Evolutionary conservation across 306 rosid species (phyloP), one percentile per base, ranked within the genome.

Genomic region (Lotus japonicus): DNA sequence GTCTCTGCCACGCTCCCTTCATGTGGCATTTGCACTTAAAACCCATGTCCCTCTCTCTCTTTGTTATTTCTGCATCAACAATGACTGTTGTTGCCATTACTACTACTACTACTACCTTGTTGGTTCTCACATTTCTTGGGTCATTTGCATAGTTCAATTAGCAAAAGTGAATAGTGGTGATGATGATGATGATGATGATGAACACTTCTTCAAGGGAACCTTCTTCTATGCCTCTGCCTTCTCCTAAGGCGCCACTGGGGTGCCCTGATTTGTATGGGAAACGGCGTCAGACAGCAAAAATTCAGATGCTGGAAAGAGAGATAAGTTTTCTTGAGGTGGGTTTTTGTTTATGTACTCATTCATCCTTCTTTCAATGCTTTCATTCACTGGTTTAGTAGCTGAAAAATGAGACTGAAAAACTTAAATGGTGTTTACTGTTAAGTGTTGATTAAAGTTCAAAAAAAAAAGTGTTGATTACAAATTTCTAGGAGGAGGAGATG

Each of bases 251-350:
- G 2, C 96, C 94, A 1, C 89, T 80, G 3, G 81, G 66, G 65
- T 86, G 78, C 78, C 89, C 88, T 6, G 91, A 88, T 83, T 88
- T 88, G 84, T 88, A 88, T 56, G 91, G 89, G 19, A 86, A 83
- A 75, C 96, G 94, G 49, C 84, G 97, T 8, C 89, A 88, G 48
- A 79, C 65, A 59, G 92, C 92, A 7, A 74, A 81, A 65, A 72
- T 91, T 77, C 98, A 88, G 79, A 84, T 85, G 89, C 87, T 92
- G 23, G 98, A 92, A 81, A 82, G 98, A 58, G 98, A 92, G 86
- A 86, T 90, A 63, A 88, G 86, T 45, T 88, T 86, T 79, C 98
- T 92, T 45, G 83, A 92, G 98, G 98, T 92, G 15, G 15, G 57
- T 75, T 48, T 33, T 45, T 38, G 42, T 21, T 21, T 21, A 3